Conservation (phyloP, 2,329 filamentous ascomycete species). For the Beauveria varroae region DNA sequence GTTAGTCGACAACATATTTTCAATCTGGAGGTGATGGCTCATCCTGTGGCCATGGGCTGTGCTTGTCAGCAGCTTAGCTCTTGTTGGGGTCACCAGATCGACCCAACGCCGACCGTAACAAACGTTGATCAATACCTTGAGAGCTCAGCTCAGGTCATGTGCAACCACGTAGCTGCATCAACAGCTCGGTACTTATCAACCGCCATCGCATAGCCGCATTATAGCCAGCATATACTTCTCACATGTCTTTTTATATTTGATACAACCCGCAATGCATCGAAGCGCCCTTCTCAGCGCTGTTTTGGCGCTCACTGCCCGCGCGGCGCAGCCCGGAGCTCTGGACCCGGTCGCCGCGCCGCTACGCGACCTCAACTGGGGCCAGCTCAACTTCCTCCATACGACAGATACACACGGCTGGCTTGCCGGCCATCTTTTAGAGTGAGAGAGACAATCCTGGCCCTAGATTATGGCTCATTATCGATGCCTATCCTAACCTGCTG, state of each 20-base stretch:
- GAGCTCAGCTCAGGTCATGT: background rate
- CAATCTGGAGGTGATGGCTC: background rate
- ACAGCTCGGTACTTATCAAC: conserved; percentile 12
- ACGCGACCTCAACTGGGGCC: conserved; percentile 80
- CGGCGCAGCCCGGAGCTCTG: conserved; percentile 73
- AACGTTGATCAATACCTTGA: background rate
- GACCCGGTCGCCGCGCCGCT: conserved; percentile 71
- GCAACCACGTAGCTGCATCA: background rate
- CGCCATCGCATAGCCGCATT: conserved; percentile 28
- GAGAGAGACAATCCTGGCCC: conserved; percentile 20
- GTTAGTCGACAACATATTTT: no score
- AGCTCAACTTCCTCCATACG: conserved; percentile 94
- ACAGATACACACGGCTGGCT: conserved; percentile 97
- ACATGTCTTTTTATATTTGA: background rate
- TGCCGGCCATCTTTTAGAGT: conserved; percentile 87
- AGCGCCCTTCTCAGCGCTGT: conserved; percentile 16
- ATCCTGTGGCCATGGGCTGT: no score
- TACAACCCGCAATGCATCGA: background rate
- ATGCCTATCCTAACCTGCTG: background rate
- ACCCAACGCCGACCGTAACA: background rate
- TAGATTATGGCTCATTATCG: background rate
- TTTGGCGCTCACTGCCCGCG: conserved; percentile 31
- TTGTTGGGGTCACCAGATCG: background rate
- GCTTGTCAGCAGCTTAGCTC: background rate
- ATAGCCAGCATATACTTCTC: background rate